These are phyloP conservation scores for Lactarius sanguifluus DNA, from an alignment of 768 basidiomycete species.

Conservation along the genomic window DNA sequence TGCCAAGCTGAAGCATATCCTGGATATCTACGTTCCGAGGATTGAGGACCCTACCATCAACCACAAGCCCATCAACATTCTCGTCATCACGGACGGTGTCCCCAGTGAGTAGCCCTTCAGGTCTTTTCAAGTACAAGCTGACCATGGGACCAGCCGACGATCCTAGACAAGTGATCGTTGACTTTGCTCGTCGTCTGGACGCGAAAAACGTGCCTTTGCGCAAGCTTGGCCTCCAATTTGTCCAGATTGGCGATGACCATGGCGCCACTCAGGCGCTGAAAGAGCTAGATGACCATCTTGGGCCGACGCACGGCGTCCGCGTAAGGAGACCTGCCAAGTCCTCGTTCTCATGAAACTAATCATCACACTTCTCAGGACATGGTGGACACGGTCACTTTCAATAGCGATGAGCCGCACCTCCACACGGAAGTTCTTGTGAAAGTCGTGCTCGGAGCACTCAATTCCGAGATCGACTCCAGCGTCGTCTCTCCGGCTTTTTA, in stretches of 20 bases:
- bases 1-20: slow-evolving; percentile 39
- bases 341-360: background rate
- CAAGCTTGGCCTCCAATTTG: slow-evolving; percentile 41
- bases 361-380: slow-evolving; percentile 20
- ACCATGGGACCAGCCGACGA: slow-evolving; percentile 29
- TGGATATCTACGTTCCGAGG: slow-evolving; percentile 39
- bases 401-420: slow-evolving; percentile 22
- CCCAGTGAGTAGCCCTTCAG: slow-evolving; percentile 37
- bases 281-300: slow-evolving; percentile 27
- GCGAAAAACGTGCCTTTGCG: slow-evolving; percentile 35
- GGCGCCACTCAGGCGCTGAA: slow-evolving; percentile 37
- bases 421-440: slow-evolving; percentile 22
- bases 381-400: slow-evolving; percentile 24
- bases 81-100: slow-evolving; percentile 43
- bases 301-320: slow-evolving; percentile 20
- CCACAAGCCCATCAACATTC: slow-evolving; percentile 40
- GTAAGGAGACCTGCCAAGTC: slow-evolving; percentile 9
- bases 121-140: background rate
- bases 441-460: slow-evolving; percentile 20
- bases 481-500: background rate
- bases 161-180: slow-evolving; percentile 28
- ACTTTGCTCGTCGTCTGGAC: slow-evolving; percentile 35
- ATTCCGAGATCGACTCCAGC: slow-evolving; percentile 10
- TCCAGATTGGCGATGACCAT: slow-evolving; percentile 42
- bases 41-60: slow-evolving; percentile 34